Evolutionary conservation across 2,329 filamentous ascomycete genomes (phyloP), one percentile per base, ranked within the genome.

Genomic region (Aspergillus neoniger): DNA sequence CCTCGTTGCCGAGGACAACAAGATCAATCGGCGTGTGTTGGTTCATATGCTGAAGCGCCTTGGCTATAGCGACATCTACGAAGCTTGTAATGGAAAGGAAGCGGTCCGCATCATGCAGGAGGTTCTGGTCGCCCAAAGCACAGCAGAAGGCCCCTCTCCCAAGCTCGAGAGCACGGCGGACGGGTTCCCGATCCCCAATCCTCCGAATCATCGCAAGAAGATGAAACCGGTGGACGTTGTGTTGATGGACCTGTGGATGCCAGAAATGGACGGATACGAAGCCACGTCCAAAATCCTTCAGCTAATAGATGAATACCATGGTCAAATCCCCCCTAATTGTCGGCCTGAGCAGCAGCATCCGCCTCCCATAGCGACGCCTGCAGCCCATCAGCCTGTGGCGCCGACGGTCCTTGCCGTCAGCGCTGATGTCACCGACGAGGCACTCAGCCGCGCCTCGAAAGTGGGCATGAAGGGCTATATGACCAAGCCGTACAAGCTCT

Each of bases 231-330:
- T 90, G 59, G 84, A 90, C 67, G 82, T 89, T 2, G 81, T 91
- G 23, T 76, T 91, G 47, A 91, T 91, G 88, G 88, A 91, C 73
- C 81, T 91, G 9, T 91, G 88, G 88, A 91, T 91, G 87, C 88
- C 88, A 0, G 80, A 86, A 64, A 87, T 91, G 80, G 88, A 91
- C 69, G 88, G 88, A 1, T 91, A 89, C 65, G 85, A 90, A 69
- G 88, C 88, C 2, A 85, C 88, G 0, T 81, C 84, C 67, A 78
- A 80, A 50, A 91, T 91, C 47, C 74, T 89, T 10, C 75, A 78
- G 23, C 82, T 87, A 78, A 71, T 79, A n/a, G 74, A 77, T 44
- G 71, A 77, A 49, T 70, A 76, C 41, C 69, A 70, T 19, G 61
- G 67, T 28, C 67, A 70, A 49, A 56, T 69, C 17, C 66, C 51